Evolutionary conservation across 2,329 filamentous ascomycete species (phyloP).

Genomic region (Esteya vermicola): DNA sequence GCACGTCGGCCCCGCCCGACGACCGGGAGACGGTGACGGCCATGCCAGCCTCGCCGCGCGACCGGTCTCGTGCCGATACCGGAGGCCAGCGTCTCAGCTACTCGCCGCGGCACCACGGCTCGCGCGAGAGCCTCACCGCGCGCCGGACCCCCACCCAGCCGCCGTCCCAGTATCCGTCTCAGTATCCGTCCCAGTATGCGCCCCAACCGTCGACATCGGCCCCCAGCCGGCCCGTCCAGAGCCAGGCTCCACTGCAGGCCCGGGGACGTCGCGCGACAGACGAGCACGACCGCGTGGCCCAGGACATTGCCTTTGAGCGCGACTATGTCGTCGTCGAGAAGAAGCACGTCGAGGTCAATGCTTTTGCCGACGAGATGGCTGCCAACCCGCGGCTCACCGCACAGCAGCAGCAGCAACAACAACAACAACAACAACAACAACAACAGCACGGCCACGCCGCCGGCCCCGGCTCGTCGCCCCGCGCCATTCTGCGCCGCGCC

Average conservation of each 20-base stretch:
- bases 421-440: no score
- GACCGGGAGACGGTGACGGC: constrained; percentile 19
- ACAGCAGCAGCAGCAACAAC: constrained; percentile 15
- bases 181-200: no score
- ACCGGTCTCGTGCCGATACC: constrained; percentile 1
- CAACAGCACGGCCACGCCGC: no score
- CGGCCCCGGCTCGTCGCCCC: constrained; percentile 25
- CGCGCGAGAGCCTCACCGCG: constrained; percentile 35
- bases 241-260: background rate
- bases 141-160: no score
- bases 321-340: constrained; percentile 97
- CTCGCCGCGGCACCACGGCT: constrained; percentile 31
- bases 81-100: constrained; percentile 19
- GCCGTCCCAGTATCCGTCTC: no score
- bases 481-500: constrained; percentile 57
- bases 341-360: constrained; percentile 88
- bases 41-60: constrained; percentile 5
- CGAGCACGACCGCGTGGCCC: constrained; percentile 59
- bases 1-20: constrained; percentile 15
- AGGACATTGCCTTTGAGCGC: constrained; percentile 79
- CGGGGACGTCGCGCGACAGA: constrained; percentile 10
- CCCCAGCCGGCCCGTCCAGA: constrained; percentile 17
- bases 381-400: constrained; percentile 57
- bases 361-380: constrained; percentile 87
- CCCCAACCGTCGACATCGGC: no score